These are phyloP conservation scores for Arachis monticola DNA, from an alignment of 331 rosid species.

Conservation along the genomic window DNA sequence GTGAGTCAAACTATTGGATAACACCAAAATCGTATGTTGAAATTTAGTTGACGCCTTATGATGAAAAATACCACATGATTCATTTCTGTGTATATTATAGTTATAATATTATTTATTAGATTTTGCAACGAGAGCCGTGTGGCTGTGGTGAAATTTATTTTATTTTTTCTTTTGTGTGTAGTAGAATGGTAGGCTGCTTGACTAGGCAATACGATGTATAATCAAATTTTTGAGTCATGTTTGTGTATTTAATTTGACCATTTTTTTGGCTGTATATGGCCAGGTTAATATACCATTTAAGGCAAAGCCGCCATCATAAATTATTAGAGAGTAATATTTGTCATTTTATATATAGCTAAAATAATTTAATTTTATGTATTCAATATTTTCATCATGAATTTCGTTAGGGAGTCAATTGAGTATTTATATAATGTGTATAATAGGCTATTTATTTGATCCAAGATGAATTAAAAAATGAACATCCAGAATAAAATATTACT, in stretches of 20 bases:
- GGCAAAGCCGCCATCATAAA: conserved; percentile 1
- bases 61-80: conserved; percentile 18
- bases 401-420: too few relatives aligned
- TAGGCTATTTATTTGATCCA: too few relatives aligned
- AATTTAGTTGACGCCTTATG: conserved; percentile 27
- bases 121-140: conserved; percentile 17
- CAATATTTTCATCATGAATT: too few relatives aligned
- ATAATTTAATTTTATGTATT: too few relatives aligned
- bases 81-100: background rate
- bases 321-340: too few relatives aligned
- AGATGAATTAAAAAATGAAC: too few relatives aligned
- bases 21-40: conserved; percentile 25
- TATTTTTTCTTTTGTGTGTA: background rate
- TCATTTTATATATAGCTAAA: too few relatives aligned
- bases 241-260: background rate
- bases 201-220: background rate
- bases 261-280: background rate
- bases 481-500: too few relatives aligned
- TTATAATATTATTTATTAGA: too few relatives aligned
- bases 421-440: too few relatives aligned
- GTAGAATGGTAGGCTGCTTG: conserved; percentile 31
- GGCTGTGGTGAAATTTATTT: conserved; percentile 3
- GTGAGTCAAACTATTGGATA: too few relatives aligned
- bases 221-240: background rate
- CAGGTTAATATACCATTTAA: background rate